These are phyloP conservation scores for Claviceps maximensis DNA, from an alignment of 2,329 filamentous ascomycete species.

Conservation along the genomic window DNA sequence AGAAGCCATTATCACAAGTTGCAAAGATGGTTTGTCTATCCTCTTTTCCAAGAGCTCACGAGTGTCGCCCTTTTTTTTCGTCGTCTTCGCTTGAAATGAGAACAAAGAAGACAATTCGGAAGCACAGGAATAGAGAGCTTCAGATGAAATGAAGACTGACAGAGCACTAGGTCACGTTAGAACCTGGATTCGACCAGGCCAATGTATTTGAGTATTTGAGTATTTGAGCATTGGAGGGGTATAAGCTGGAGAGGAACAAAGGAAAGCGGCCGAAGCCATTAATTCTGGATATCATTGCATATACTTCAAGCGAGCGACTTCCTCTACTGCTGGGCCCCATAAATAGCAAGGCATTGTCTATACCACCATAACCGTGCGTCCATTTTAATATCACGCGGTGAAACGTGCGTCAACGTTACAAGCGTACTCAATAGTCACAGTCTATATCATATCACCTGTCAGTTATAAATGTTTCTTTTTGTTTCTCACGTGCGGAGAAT, in stretches of 20 bases:
- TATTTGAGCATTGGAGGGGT: no score
- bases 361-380: no score
- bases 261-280: background rate
- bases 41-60: background rate
- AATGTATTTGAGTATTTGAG: background rate
- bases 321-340: background rate
- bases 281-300: background rate
- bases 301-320: background rate
- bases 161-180: slow-evolving; percentile 50
- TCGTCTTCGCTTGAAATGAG: no score
- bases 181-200: slow-evolving; percentile 54
- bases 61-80: no score
- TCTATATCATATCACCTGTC: no score
- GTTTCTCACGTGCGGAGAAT: no score
- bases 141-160: background rate
- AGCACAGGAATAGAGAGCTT: no score
- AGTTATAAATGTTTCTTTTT: no score
- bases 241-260: background rate
- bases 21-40: slow-evolving; percentile 61
- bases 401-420: no score
- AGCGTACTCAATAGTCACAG: no score
- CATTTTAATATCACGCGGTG: no score
- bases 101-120: background rate
- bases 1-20: slow-evolving; percentile 83
- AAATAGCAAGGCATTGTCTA: background rate